These are phyloP conservation scores for Lathyrus aphaca DNA, from an alignment of 306 rosid species.

Conservation along the genomic window DNA sequence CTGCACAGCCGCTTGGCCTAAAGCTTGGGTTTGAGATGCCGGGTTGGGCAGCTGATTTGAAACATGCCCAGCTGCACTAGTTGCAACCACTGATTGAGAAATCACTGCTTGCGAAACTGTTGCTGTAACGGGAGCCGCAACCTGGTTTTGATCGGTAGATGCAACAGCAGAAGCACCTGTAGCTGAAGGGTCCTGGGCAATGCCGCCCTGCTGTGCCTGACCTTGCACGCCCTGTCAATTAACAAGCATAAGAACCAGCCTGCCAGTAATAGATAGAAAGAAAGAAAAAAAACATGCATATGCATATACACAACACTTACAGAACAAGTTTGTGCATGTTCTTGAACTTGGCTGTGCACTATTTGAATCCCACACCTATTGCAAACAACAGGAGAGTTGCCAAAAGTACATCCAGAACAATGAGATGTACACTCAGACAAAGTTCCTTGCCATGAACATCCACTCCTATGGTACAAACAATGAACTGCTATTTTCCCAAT, in stretches of 20 bases:
- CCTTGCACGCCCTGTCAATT: conserved; percentile 75
- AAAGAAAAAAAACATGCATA: background rate
- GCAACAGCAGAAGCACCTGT: conserved; percentile 46
- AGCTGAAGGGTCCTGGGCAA: conserved; percentile 56
- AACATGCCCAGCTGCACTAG: conserved; percentile 62
- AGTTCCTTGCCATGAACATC: conserved; percentile 96
- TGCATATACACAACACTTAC: conserved; percentile 50
- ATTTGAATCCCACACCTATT: conserved; percentile 91
- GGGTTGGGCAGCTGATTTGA: conserved; percentile 55
- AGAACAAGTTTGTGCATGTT: conserved; percentile 86
- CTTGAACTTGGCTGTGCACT: conserved; percentile 94
- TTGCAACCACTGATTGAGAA: conserved; percentile 56
- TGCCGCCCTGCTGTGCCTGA: conserved; percentile 63
- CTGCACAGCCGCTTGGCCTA: conserved; percentile 55
- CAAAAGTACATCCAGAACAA: conserved; percentile 86
- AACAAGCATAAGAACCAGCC: conserved; percentile 37
- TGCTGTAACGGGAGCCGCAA: conserved; percentile 48
- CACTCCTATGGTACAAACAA: conserved; percentile 90
- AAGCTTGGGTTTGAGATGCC: conserved; percentile 66
- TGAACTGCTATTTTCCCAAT: conserved; percentile 93
- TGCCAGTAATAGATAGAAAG: conserved; percentile 9
- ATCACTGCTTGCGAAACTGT: conserved; percentile 57
- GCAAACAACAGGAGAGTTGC: conserved; percentile 94
- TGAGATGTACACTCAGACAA: conserved; percentile 81
- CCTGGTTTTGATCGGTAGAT: conserved; percentile 60